Percentiles rank a stretch among this genome's conserved stretches.
Evolutionary conservation across 2,329 filamentous ascomycete genomes (phyloP).

Genomic region (Monosporascus cannonballus): DNA sequence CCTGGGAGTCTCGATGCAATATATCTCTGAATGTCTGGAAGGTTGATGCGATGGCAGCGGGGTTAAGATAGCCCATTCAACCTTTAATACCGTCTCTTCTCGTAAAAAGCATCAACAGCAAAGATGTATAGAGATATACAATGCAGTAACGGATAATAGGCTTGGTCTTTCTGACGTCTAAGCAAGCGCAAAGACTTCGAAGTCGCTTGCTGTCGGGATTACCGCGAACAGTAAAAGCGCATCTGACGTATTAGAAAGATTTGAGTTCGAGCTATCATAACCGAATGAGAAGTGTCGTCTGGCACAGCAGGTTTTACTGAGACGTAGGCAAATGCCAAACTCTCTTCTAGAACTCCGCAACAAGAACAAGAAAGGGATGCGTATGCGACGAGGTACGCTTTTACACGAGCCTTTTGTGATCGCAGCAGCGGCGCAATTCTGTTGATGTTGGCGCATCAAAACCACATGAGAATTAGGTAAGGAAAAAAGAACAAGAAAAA

Average conservation of each 20-base stretch:
- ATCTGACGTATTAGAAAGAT: conserved; percentile 24
- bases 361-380: too few relatives aligned
- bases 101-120: too few relatives aligned
- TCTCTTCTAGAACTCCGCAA: background rate
- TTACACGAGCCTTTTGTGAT: too few relatives aligned
- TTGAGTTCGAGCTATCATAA: background rate
- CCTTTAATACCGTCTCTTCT: background rate
- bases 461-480: background rate
- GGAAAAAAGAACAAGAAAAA: background rate
- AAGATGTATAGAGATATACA: background rate
- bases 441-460: too few relatives aligned
- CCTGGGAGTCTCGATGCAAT: conserved; percentile 4
- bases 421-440: too few relatives aligned
- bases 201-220: conserved; percentile 51
- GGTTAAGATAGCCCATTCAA: conserved; percentile 12
- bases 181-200: conserved; percentile 63
- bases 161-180: conserved; percentile 51
- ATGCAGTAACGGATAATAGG: background rate
- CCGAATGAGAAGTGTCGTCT: background rate
- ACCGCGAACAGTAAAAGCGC: conserved; percentile 34
- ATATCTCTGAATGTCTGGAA: conserved; percentile 7
- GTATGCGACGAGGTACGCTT: background rate
- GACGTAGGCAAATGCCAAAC: background rate
- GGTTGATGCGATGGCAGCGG: conserved; percentile 1
- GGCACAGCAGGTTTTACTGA: background rate